A percentile compares a stretch with the other conserved stretches of the same genome.
These are phyloP conservation scores for Parmales sp. DNA, from an alignment of 108 stramenopile species.

Conservation along the genomic window DNA sequence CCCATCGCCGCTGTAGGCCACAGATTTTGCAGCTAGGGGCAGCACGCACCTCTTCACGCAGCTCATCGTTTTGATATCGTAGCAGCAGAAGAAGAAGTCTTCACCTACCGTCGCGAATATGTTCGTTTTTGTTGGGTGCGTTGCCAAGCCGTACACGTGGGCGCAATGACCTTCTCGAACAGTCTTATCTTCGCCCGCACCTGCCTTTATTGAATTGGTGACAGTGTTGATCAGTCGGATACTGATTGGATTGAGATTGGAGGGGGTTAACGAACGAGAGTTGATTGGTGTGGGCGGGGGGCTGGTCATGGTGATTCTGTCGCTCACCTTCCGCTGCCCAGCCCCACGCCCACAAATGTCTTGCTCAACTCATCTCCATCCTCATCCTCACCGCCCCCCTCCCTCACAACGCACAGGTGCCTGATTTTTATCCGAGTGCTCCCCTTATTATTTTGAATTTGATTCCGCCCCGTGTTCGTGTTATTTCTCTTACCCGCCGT, in stretches of 20 bases:
- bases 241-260: not conserved
- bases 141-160: not conserved
- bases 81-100: conserved; percentile 5
- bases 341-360: not conserved
- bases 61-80: not conserved
- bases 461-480: not conserved
- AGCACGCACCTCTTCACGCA: not conserved
- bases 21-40: not conserved
- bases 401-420: not conserved
- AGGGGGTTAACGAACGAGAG: no score
- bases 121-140: not conserved
- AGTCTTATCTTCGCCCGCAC: not conserved
- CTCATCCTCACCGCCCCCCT: not conserved
- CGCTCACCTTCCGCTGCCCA: not conserved
- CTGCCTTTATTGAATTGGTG: not conserved
- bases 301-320: no score
- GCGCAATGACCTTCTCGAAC: conserved; percentile 9
- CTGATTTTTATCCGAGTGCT: not conserved
- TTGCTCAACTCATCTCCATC: not conserved
- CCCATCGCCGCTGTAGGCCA: not conserved
- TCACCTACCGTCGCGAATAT: not conserved
- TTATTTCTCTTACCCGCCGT: not conserved
- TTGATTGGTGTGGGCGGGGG: no score
- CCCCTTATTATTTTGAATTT: not conserved
- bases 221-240: not conserved